Conservation (phyloP, 805 yeast genomes). For the Sugiyamaella marilandica region DNA sequence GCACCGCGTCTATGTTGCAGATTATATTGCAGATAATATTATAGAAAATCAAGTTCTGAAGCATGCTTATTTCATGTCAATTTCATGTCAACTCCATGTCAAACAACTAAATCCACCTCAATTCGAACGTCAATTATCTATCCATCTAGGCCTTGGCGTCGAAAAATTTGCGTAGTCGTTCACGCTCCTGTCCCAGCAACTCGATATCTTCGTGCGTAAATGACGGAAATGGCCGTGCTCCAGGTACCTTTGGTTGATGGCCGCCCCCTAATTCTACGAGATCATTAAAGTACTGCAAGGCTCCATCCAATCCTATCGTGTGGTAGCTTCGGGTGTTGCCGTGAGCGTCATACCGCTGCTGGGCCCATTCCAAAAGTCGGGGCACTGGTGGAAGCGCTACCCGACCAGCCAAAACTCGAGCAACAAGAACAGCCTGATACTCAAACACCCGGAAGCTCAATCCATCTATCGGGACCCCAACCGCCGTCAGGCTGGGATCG, state of each 20-base stretch:
- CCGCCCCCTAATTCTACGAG: constrained; percentile 4
- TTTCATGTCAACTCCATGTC: no score
- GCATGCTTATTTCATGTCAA: no score
- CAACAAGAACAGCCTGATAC: constrained; percentile 16
- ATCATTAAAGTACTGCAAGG: constrained; percentile 1
- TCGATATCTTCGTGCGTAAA: constrained; percentile 4
- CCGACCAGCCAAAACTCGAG: constrained; percentile 9
- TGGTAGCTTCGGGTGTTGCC: constrained; percentile 6
- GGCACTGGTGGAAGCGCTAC: constrained; percentile 7
- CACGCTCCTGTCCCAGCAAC: neutral
- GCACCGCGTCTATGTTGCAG: no score
- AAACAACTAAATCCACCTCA: no score
- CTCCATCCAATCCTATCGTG: constrained; percentile 6
- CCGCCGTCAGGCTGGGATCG: constrained; percentile 8
- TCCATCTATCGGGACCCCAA: constrained; percentile 12
- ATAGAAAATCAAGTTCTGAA: neutral
- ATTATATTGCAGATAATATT: no score
- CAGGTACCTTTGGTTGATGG: neutral
- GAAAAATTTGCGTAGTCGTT: neutral
- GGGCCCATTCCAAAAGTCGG: constrained; percentile 12
- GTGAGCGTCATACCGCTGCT: constrained; percentile 1
- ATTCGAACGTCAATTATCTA: neutral
- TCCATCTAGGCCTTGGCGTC: neutral
- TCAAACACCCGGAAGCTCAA: constrained; percentile 13
- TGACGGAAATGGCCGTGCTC: constrained; percentile 3